Percentiles rank a stretch among this genome's conserved stretches.
phyloP scores from a whole-genome alignment of 345 rosid species.

The Aquilaria sinensis region DNA sequence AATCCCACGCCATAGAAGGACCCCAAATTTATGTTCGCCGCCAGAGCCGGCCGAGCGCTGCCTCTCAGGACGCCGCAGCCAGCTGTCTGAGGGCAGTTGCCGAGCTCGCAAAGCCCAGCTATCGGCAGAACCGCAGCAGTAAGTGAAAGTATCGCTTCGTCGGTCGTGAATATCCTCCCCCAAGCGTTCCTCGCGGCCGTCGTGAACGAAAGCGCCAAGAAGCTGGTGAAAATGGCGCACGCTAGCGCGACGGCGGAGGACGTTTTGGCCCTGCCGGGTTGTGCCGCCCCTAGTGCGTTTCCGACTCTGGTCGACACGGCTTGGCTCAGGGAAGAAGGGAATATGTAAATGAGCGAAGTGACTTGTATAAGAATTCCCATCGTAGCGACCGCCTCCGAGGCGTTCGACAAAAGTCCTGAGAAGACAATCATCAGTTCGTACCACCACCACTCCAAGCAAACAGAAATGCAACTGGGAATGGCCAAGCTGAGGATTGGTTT shows the following conservation, averaged over 20 bases:
- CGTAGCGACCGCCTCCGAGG: conserved; percentile 41
- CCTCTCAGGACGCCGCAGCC: conserved; percentile 50
- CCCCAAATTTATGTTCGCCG: conserved; percentile 35
- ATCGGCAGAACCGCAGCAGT: conserved; percentile 38
- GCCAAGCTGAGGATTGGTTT: conserved; percentile 36
- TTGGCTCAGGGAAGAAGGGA: conserved; percentile 38
- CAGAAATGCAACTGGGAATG: conserved; percentile 40
- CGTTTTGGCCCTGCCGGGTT: conserved; percentile 27
- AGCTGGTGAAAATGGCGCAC: conserved; percentile 28
- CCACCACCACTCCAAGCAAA: conserved; percentile 70
- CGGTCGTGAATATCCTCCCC: conserved; percentile 40
- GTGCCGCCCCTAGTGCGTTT: conserved; percentile 38
- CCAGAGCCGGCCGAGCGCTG: conserved; percentile 44
- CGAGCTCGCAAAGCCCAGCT: conserved; percentile 48
- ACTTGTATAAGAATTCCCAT: conserved; percentile 53
- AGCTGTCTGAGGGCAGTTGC: conserved; percentile 54
- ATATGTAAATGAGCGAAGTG: conserved; percentile 42
- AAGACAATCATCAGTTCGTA: conserved; percentile 54
- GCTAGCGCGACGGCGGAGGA: conserved; percentile 29
- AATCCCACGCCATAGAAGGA: conserved; percentile 53
- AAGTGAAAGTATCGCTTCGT: conserved; percentile 30
- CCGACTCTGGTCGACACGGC: conserved; percentile 50
- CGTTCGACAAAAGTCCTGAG: conserved; percentile 32
- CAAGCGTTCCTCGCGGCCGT: conserved; percentile 32
- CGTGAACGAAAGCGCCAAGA: conserved; percentile 28